These are phyloP conservation scores for Graphilbum sp. DNA, from an alignment of 2,329 filamentous ascomycete genomes.

Conservation along the genomic window DNA sequence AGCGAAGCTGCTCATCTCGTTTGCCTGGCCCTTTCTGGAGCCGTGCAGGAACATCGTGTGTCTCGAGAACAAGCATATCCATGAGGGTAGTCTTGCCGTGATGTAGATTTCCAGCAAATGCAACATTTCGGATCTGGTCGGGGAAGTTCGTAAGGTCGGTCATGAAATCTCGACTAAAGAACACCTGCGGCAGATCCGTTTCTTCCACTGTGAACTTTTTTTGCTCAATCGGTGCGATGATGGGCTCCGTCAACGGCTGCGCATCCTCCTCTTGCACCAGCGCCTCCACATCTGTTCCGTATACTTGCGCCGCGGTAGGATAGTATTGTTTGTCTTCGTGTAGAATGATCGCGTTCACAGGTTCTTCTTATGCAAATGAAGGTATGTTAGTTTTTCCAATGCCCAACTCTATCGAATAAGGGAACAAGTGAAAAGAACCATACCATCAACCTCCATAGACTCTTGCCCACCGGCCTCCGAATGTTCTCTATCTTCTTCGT, in stretches of 20 bases:
- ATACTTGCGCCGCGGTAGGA: slow-evolving; percentile 90
- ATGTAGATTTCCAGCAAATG: slow-evolving; percentile 81
- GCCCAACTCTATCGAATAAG: too few species aligned
- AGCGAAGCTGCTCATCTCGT: slow-evolving; percentile 77
- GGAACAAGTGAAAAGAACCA: slow-evolving; percentile 13
- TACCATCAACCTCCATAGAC: slow-evolving; percentile 85
- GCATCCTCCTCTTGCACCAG: slow-evolving; percentile 95
- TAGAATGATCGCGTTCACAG: slow-evolving; percentile 91
- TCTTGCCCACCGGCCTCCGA: slow-evolving; percentile 56
- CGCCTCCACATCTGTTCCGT: slow-evolving; percentile 86
- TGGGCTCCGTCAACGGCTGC: slow-evolving; percentile 80
- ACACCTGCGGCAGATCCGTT: slow-evolving; percentile 72
- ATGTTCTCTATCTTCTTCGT: slow-evolving; percentile 55
- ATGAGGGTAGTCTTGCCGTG: slow-evolving; percentile 97
- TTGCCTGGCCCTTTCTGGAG: slow-evolving; percentile 70
- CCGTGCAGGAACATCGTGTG: slow-evolving; percentile 68
- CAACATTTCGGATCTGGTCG: slow-evolving; percentile 84
- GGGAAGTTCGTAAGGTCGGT: slow-evolving; percentile 92
- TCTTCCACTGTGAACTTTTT: slow-evolving; percentile 96
- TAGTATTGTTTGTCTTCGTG: slow-evolving; percentile 99
- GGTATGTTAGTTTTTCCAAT: not conserved
- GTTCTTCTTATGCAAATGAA: slow-evolving; percentile 46
- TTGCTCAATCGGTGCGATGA: slow-evolving; percentile 80
- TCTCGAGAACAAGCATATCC: slow-evolving; percentile 95
- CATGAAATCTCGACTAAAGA: slow-evolving; percentile 84